Conservation (phyloP, 257 asterid genomes). For the Solanum virginianum region DNA sequence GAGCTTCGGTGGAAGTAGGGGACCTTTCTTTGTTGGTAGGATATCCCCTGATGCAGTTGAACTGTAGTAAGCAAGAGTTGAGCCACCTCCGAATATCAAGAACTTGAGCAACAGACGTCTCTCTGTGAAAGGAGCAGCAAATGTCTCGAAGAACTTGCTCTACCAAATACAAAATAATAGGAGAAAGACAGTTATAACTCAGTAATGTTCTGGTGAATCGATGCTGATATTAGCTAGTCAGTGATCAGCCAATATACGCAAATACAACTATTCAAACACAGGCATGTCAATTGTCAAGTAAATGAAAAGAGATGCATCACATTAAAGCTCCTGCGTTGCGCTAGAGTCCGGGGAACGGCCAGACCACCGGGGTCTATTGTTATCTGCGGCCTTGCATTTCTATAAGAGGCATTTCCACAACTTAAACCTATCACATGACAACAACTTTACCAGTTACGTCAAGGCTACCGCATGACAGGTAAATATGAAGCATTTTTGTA, state of each 20-base stretch:
- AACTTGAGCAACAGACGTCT: conserved; percentile 92
- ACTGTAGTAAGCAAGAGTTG: conserved; percentile 71
- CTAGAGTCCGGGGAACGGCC: background rate
- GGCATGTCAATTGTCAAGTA: background rate
- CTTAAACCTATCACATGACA: background rate
- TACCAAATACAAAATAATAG: conserved; percentile 10
- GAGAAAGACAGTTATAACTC: background rate
- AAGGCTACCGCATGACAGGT: background rate
- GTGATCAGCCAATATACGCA: background rate
- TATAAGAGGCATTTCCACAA: too few relatives aligned
- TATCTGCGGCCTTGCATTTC: too few relatives aligned
- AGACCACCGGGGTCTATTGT: background rate
- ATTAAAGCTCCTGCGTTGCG: background rate
- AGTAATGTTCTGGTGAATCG: background rate
- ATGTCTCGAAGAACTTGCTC: conserved; percentile 97
- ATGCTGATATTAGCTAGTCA: background rate
- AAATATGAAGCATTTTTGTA: background rate
- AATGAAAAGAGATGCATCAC: background rate
- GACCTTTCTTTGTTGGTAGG: conserved; percentile 85
- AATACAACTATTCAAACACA: background rate
- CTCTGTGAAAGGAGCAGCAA: conserved; percentile 97
- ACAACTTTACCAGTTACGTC: background rate
- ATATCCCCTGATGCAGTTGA: conserved; percentile 82
- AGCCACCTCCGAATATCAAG: conserved; percentile 89
- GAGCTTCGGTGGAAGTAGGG: conserved; percentile 78